Conservation (phyloP, 2,329 filamentous ascomycete species). For the Neurospora sp. region DNA sequence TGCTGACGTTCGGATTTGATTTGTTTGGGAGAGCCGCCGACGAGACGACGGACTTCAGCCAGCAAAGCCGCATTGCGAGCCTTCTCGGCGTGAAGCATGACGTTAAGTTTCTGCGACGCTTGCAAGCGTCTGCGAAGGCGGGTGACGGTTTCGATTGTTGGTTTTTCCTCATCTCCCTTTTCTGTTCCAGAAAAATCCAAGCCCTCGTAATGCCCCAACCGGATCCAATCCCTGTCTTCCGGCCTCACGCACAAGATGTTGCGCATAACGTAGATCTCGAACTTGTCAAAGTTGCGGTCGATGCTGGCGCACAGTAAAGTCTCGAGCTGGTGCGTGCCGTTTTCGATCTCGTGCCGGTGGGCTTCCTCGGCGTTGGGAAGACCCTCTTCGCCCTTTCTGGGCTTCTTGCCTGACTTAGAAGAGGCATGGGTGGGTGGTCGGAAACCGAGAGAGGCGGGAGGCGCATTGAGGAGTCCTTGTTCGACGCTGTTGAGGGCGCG, state of each 20-base stretch:
- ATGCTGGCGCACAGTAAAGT: slow-evolving; percentile 72
- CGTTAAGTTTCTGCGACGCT: slow-evolving; percentile 69
- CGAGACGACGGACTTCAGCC: slow-evolving; percentile 43
- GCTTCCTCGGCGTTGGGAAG: slow-evolving; percentile 32
- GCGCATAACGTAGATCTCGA: slow-evolving; percentile 82
- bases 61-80: slow-evolving; percentile 65
- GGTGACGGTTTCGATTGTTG: slow-evolving; percentile 59
- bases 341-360: slow-evolving; percentile 66
- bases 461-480: slow-evolving; percentile 63
- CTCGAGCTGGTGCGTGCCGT: slow-evolving; percentile 77
- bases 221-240: slow-evolving; percentile 68
- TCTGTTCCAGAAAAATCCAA: slow-evolving; percentile 33
- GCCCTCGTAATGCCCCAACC: slow-evolving; percentile 75
- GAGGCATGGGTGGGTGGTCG: slow-evolving; percentile 33
- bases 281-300: slow-evolving; percentile 76
- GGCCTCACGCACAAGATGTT: slow-evolving; percentile 67
- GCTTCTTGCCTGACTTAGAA: slow-evolving; percentile 14
- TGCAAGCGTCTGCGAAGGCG: slow-evolving; percentile 64
- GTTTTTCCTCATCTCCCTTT: slow-evolving; percentile 22
- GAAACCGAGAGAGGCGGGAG: slow-evolving; percentile 76
- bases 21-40: slow-evolving; percentile 26
- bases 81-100: slow-evolving; percentile 58
- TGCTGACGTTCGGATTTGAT: slow-evolving; percentile 17
- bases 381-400: slow-evolving; percentile 6
- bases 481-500: slow-evolving; percentile 84